These are phyloP conservation scores for Lagerstroemia speciosa DNA, from an alignment of 345 rosid genomes.

Conservation along the genomic window DNA sequence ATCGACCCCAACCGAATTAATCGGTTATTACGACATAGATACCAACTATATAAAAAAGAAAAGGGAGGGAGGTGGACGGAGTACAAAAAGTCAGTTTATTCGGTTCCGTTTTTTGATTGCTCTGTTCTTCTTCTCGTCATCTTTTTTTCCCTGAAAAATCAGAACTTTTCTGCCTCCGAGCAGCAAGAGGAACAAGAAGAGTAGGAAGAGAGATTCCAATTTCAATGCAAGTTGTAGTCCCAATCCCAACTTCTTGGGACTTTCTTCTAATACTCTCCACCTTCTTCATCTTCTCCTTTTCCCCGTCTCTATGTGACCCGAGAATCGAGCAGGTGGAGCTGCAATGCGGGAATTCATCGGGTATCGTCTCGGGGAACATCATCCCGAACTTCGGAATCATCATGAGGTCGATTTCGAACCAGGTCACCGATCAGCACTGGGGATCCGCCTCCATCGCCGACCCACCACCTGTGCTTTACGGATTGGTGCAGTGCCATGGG, in stretches of 20 bases:
- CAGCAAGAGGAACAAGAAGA: not conserved
- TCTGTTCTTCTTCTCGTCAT: not conserved
- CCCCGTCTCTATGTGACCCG: conserved; percentile 3
- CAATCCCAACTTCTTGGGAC: conserved; percentile 7
- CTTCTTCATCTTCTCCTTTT: not conserved
- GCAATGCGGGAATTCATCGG: not conserved
- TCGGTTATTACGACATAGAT: no score
- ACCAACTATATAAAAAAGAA: not conserved
- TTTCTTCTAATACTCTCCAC: conserved; percentile 4
- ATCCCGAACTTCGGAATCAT: conserved; percentile 9
- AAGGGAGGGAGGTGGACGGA: no score
- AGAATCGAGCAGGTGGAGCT: conserved; percentile 7
- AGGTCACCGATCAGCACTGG: conserved; percentile 5
- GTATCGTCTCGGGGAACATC: not conserved
- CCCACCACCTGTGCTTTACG: conserved; percentile 21
- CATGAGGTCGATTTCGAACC: conserved; percentile 10
- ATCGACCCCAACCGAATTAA: no score
- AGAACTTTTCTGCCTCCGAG: not conserved
- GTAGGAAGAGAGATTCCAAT: not conserved
- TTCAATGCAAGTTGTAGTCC: not conserved
- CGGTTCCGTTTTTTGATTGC: not conserved
- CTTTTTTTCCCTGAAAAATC: not conserved
- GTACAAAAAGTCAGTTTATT: not conserved
- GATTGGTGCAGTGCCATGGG: conserved; percentile 35
- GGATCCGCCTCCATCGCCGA: conserved; percentile 13